phyloP scores from a whole-genome alignment of 306 rosid species.

The Quercus berberidifolia region DNA sequence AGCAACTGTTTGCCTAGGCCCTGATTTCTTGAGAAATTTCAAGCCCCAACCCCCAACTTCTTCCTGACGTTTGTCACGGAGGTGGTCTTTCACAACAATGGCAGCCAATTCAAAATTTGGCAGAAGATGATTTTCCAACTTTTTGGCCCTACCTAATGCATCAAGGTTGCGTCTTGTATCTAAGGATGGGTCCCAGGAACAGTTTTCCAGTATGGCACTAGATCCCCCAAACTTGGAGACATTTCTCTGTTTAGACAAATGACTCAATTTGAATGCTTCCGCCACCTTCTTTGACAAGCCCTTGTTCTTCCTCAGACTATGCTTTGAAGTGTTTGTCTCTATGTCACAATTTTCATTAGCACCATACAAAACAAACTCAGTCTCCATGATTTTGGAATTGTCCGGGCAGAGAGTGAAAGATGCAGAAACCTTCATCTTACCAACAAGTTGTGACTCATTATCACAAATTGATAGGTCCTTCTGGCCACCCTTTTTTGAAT shows the following conservation, averaged over 20 bases:
- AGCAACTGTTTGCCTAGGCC: slow-evolving; percentile 32
- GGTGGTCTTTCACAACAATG: slow-evolving; percentile 66
- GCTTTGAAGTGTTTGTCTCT: slow-evolving; percentile 44
- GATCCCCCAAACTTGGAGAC: slow-evolving; percentile 45
- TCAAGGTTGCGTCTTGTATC: slow-evolving; percentile 17
- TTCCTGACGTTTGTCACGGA: slow-evolving; percentile 34
- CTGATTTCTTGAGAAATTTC: slow-evolving; percentile 73
- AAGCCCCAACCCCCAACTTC: slow-evolving; percentile 94
- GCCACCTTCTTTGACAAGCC: slow-evolving; percentile 67
- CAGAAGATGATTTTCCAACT: slow-evolving; percentile 43
- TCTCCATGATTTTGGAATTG: slow-evolving; percentile 56
- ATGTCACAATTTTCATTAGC: slow-evolving; percentile 38
- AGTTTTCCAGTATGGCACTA: slow-evolving; percentile 30
- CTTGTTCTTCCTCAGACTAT: slow-evolving; percentile 53
- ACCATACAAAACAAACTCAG: slow-evolving; percentile 65
- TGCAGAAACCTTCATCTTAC: slow-evolving; percentile 79
- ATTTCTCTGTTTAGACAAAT: slow-evolving; percentile 51
- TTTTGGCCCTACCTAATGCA: slow-evolving; percentile 24
- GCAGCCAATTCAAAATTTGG: slow-evolving; percentile 86
- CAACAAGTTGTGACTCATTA: slow-evolving; percentile 48
- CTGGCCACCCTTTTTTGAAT: slow-evolving; percentile 54
- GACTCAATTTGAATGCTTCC: slow-evolving; percentile 53
- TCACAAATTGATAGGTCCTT: slow-evolving; percentile 39
- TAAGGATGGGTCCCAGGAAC: slow-evolving; percentile 42
- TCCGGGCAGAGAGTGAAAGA: slow-evolving; percentile 57